Percentiles rank a stretch among this genome's conserved stretches.
Evolutionary conservation across 176 grass and related monocot species (phyloP).

Genomic region (Saccharum spontaneum): DNA sequence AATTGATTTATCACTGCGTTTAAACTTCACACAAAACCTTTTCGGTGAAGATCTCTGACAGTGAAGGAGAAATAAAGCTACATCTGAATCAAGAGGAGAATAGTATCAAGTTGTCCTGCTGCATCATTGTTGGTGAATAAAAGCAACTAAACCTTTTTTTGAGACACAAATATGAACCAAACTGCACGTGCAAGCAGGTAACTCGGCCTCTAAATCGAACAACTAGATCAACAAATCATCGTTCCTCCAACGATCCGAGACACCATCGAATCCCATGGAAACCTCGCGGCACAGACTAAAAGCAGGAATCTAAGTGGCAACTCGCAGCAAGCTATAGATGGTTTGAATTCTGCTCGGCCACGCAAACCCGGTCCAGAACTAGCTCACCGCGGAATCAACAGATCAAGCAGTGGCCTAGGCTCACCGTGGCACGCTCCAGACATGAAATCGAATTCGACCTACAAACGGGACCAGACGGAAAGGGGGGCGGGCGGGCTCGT

Average conservation of each 20-base stretch:
- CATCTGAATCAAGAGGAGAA: not conserved
- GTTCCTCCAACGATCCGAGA: not conserved
- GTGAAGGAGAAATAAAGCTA: constrained; percentile 30
- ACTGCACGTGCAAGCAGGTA: not conserved
- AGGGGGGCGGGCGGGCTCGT: not conserved
- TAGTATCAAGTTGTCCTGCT: not conserved
- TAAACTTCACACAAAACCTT: constrained; percentile 64
- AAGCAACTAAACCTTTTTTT: constrained; percentile 11
- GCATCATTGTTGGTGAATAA: not conserved
- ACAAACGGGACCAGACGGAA: not conserved
- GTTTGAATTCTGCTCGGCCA: not conserved
- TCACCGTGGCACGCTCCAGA: not conserved
- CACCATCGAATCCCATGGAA: constrained; percentile 1
- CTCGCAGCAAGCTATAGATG: not conserved
- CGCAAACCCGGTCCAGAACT: not conserved
- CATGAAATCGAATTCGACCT: not conserved
- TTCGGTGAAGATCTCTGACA: constrained; percentile 56
- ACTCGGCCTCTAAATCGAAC: constrained; percentile 11
- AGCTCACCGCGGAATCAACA: not conserved
- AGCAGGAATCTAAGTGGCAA: not conserved
- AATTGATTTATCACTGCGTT: constrained; percentile 70
- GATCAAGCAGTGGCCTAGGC: not conserved
- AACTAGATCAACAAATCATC: not conserved
- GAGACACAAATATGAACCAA: not conserved
- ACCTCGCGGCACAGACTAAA: not conserved